phyloP scores from a whole-genome alignment of 2,329 filamentous ascomycete species.

The Fusarium nurragi region DNA sequence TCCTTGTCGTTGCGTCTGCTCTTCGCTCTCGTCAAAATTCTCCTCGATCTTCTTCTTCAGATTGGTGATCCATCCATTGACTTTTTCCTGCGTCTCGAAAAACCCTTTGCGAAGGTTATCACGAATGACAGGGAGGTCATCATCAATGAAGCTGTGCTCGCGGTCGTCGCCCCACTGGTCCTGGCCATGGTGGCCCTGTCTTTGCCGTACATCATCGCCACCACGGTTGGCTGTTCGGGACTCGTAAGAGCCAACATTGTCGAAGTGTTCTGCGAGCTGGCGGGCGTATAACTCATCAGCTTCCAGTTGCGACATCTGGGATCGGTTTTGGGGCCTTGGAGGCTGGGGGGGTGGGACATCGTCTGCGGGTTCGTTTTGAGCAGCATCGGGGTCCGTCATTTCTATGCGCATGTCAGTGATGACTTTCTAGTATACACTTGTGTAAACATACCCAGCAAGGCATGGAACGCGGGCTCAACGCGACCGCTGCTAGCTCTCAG shows the following conservation, averaged over 20 bases:
- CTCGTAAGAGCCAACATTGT: slow-evolving; percentile 69
- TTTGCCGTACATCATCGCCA: slow-evolving; percentile 44
- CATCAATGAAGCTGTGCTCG: slow-evolving; percentile 93
- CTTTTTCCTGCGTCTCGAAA: slow-evolving; percentile 88
- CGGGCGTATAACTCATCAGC: slow-evolving; percentile 92
- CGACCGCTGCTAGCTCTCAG: slow-evolving; percentile 85
- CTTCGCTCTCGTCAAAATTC: slow-evolving; percentile 78
- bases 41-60: slow-evolving; percentile 95
- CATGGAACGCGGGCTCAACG: slow-evolving; percentile 95
- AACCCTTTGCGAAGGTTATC: slow-evolving; percentile 96
- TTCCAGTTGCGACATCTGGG: slow-evolving; percentile 81
- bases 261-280: slow-evolving; percentile 91
- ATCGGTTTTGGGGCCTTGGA: slow-evolving; percentile 73
- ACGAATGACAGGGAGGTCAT: slow-evolving; percentile 91
- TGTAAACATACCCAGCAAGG: slow-evolving; percentile 74
- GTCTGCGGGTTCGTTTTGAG: slow-evolving; percentile 61
- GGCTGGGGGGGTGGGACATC: slow-evolving; percentile 77
- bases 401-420: slow-evolving; percentile 55
- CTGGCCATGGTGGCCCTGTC: slow-evolving; percentile 51
- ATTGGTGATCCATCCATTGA: slow-evolving; percentile 91
- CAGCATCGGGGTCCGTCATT: slow-evolving; percentile 82
- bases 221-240: slow-evolving; percentile 61
- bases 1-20: slow-evolving; percentile 44
- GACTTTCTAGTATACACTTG: no score
- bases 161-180: slow-evolving; percentile 64